Base-by-base conservation (phyloP, 176 grass and related monocot species). In the Themeda triandra region DNA sequence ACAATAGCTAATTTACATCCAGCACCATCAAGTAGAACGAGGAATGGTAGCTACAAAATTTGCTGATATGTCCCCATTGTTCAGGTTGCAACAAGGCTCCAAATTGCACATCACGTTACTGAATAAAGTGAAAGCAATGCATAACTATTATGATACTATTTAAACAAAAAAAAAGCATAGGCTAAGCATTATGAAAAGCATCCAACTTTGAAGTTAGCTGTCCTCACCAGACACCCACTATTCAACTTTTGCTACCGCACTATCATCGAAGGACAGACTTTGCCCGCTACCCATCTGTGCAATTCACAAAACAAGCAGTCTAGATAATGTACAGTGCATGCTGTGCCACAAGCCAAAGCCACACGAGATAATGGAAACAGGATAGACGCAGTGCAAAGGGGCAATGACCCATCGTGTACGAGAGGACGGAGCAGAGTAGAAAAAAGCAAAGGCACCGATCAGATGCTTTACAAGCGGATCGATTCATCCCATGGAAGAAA, bases 401-500 rank as follows among this genome's bases (percentile, higher is more conserved):
- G 7, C 7, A 75, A 76, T 32, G 60, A 49, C 37, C 27, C 78
- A 78, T 73, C 88, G 28, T 64, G 28, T 65, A 65, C 28, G 79
- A 83, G 58, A 90, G 59, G 73, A 12, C 83, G 36, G 27, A 73
- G 28, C 56, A 60, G 78, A 66, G 66, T 45, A 73, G 73, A 37
- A 75, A 25, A 63, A 68, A 8, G 53, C 4, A 7, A 32, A 72
- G 59, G 59, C 11, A 60, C 45, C 23, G 37, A 13, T 60, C 10
- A 44, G 35, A 83, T 75, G 60, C 76, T 78, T 49, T 72, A 65
- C 19, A 11, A 66, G 13, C 73, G 36, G 45, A 78, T 72, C 66
- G 66, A 77, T 83, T 74, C 74, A 63, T 79, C 74, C 35, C 37
- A 6, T 60, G 58, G 19, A 90, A 79, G 80, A 86, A 90, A 90